Conservation (phyloP, 345 rosid species). For the Schrenkiella parvula region DNA sequence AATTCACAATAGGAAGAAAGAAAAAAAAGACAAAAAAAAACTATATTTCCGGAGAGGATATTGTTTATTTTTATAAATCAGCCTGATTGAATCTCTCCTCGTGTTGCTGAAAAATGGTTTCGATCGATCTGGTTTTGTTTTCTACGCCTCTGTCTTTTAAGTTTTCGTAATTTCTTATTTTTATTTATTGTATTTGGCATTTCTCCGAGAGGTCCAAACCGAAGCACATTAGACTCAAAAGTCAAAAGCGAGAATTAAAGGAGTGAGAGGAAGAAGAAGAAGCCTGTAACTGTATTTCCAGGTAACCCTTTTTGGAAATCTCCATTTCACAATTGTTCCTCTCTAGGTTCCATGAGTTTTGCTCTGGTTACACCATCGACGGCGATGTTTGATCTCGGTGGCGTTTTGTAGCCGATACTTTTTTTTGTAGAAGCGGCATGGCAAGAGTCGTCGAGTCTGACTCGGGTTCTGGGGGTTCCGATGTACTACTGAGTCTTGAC, state of each 20-base stretch:
- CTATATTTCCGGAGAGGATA: too few relatives aligned
- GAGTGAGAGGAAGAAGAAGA: slow-evolving; percentile 11
- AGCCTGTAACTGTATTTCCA: neutral
- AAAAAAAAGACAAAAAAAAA: too few relatives aligned
- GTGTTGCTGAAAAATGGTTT: neutral
- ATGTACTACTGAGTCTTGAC: slow-evolving; percentile 42
- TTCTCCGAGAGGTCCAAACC: neutral
- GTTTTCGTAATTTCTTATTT: neutral
- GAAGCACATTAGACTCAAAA: neutral
- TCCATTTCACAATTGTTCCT: neutral
- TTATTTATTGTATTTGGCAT: neutral
- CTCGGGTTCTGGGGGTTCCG: neutral
- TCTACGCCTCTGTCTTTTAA: neutral
- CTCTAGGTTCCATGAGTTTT: neutral
- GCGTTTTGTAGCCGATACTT: neutral
- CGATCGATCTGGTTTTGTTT: neutral
- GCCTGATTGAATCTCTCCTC: neutral
- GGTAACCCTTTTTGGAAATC: neutral
- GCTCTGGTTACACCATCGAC: neutral
- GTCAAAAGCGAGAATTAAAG: neutral
- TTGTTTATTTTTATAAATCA: too few relatives aligned
- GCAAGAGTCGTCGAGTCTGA: slow-evolving; percentile 27
- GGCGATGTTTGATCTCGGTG: neutral
- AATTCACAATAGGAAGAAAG: too few relatives aligned
- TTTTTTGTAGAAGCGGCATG: slow-evolving; percentile 10